Conservation (phyloP, 768 basidiomycete species). For the Tephrocybe sp. region DNA sequence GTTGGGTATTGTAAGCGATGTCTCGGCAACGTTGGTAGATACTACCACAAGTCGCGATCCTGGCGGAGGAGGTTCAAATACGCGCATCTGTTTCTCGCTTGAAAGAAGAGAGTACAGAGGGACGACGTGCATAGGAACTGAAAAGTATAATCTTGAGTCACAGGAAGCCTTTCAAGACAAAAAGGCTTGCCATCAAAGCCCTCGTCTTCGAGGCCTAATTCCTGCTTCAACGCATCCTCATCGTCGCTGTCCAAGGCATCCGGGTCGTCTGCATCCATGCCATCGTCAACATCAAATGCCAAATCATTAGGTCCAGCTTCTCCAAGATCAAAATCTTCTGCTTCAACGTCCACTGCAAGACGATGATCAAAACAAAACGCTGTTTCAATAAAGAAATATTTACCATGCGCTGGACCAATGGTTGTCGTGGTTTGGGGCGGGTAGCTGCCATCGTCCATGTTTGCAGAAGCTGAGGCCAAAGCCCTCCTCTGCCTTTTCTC, state of each 20-base stretch:
- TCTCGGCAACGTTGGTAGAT: constrained; percentile 95
- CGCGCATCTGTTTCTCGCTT: constrained; percentile 92
- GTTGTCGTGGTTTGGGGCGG: constrained; percentile 16
- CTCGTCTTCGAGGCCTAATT: constrained; percentile 58
- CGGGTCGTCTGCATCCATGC: constrained; percentile 58
- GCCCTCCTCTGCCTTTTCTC: constrained; percentile 41
- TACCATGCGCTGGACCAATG: constrained; percentile 52
- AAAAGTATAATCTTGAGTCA: constrained; percentile 2
- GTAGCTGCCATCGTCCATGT: constrained; percentile 25
- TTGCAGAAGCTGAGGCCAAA: constrained; percentile 20
- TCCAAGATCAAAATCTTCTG: constrained; percentile 78
- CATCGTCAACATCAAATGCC: constrained; percentile 68
- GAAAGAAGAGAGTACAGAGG: constrained; percentile 92
- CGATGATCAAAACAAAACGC: constrained; percentile 5
- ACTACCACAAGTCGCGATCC: constrained; percentile 88
- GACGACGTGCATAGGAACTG: constrained; percentile 92
- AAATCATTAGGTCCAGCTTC: constrained; percentile 42
- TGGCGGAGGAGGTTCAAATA: constrained; percentile 81
- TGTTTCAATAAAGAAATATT: constrained; percentile 7
- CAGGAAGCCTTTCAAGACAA: constrained; percentile 1
- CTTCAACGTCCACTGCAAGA: constrained; percentile 65
- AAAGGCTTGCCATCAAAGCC: constrained; percentile 58
- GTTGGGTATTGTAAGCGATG: constrained; percentile 95
- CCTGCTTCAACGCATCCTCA: constrained; percentile 53
- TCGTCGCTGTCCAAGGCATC: constrained; percentile 77